phyloP scores from a whole-genome alignment of 352 stramenopile species.

The Phytophthora chlamydospora region DNA sequence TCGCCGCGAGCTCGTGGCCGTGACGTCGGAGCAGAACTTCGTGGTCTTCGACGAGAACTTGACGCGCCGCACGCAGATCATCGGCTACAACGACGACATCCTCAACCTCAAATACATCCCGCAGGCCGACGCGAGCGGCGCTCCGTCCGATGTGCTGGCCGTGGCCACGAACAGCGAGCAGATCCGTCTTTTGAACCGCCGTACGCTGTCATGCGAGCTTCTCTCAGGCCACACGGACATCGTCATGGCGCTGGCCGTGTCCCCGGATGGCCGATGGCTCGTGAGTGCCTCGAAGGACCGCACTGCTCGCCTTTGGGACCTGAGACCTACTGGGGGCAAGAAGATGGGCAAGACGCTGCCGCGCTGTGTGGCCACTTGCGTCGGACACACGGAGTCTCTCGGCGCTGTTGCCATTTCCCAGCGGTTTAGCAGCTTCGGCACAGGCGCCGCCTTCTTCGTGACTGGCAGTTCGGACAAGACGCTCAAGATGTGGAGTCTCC shows the following conservation, averaged over 20 bases:
- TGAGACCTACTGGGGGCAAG: slow-evolving; percentile 46
- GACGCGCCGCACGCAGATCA: slow-evolving; percentile 75
- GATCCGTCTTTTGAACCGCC: slow-evolving; percentile 94
- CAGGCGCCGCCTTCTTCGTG: slow-evolving; percentile 93
- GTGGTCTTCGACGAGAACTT: slow-evolving; percentile 81
- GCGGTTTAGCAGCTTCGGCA: slow-evolving; percentile 75
- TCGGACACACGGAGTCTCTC: slow-evolving; percentile 95
- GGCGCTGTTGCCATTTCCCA: slow-evolving; percentile 93
- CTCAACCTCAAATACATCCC: slow-evolving; percentile 97
- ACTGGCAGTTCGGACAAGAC: slow-evolving; percentile 97
- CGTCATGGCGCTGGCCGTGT: slow-evolving; percentile 96
- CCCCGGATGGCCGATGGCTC: slow-evolving; percentile 86
- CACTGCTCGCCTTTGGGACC: slow-evolving; percentile 92
- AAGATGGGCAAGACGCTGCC: slow-evolving; percentile 38
- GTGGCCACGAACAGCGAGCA: slow-evolving; percentile 97
- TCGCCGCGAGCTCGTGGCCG: slow-evolving; percentile 72
- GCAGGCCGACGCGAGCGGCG: slow-evolving; percentile 48
- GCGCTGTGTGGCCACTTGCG: slow-evolving; percentile 89
- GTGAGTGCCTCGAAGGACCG: slow-evolving; percentile 96
- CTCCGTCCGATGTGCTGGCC: slow-evolving; percentile 78
- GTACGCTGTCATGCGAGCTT: slow-evolving; percentile 93
- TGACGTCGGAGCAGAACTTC: slow-evolving; percentile 90
- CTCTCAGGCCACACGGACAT: slow-evolving; percentile 98
- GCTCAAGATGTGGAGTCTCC: slow-evolving; percentile 97
- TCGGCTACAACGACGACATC: slow-evolving; percentile 98